These are phyloP conservation scores for Zoysia pacifica DNA, from an alignment of 176 grass and related monocot genomes.

Conservation along the genomic window DNA sequence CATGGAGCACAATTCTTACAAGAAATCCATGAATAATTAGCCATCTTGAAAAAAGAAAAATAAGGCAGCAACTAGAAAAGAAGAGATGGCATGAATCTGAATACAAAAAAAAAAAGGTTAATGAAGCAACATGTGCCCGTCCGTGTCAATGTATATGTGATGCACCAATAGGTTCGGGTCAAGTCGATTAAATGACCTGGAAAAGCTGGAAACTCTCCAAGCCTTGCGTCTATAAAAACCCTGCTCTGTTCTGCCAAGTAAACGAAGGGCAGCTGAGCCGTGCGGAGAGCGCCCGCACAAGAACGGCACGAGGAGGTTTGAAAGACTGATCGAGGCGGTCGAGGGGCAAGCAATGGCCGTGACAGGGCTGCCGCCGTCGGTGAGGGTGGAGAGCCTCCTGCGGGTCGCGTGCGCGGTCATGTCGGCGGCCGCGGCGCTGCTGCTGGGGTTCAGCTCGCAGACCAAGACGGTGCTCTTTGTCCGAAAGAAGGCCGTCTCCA, in stretches of 20 bases:
- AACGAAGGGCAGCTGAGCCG: background rate
- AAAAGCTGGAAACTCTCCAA: background rate
- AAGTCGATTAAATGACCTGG: background rate
- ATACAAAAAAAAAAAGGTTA: background rate
- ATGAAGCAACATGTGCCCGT: background rate
- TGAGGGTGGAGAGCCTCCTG: conserved; percentile 45
- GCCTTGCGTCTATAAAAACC: background rate
- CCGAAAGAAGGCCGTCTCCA: conserved; percentile 57
- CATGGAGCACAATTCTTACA: background rate
- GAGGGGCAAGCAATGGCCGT: background rate
- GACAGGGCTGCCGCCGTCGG: background rate
- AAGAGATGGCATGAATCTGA: background rate
- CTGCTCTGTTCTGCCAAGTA: background rate
- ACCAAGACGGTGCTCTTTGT: conserved; percentile 70
- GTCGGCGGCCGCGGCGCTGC: conserved; percentile 54
- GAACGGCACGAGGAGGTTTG: background rate
- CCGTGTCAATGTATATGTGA: background rate
- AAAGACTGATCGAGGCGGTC: background rate
- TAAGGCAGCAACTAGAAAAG: background rate
- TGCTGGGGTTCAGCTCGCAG: conserved; percentile 63
- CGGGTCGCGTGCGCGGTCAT: conserved; percentile 45
- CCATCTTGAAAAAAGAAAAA: background rate
- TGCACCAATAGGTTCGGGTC: background rate
- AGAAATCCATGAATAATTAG: background rate
- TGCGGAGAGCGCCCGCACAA: background rate